These are phyloP conservation scores for Peronospora farinosa DNA, from an alignment of 352 stramenopile species.

Conservation along the genomic window DNA sequence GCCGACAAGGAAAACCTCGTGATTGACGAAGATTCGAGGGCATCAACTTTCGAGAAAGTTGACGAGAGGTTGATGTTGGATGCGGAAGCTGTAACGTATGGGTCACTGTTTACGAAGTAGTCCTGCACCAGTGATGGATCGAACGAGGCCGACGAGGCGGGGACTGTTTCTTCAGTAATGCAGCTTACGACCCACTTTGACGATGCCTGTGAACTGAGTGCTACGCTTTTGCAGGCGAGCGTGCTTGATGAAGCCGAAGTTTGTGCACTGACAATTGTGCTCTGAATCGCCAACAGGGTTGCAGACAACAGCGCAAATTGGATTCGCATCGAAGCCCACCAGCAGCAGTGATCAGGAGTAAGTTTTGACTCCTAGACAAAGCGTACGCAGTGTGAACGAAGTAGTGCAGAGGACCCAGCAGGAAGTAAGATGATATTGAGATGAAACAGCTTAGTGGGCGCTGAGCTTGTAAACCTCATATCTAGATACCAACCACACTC, in stretches of 20 bases:
- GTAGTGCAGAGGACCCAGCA: constrained; percentile 11
- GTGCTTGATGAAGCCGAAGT: constrained; percentile 10
- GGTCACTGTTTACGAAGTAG: constrained; percentile 25
- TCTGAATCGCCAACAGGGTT: constrained; percentile 6
- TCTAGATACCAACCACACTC: constrained; percentile 1
- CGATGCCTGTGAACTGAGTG: constrained; percentile 24
- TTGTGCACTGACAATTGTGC: background rate
- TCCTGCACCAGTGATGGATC: constrained; percentile 28
- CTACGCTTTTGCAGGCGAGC: constrained; percentile 21
- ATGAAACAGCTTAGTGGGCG: constrained; percentile 18
- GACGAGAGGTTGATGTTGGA: constrained; percentile 34
- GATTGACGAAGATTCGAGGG: constrained; percentile 33
- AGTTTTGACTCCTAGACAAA: background rate
- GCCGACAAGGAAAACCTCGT: constrained; percentile 38
- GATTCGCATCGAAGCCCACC: background rate
- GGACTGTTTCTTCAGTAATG: constrained; percentile 1
- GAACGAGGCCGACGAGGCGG: constrained; percentile 21
- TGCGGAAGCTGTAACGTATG: constrained; percentile 13
- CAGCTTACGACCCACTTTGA: constrained; percentile 34
- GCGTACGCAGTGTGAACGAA: constrained; percentile 15
- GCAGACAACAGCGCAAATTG: constrained; percentile 5
- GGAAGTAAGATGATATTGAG: constrained; percentile 18
- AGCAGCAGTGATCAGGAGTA: background rate
- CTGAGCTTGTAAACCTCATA: constrained; percentile 4
- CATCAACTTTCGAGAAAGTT: constrained; percentile 29